Evolutionary conservation across 1,284 basidiomycete genomes (phyloP).

Genomic region (Ganoderma leucocontextum): DNA sequence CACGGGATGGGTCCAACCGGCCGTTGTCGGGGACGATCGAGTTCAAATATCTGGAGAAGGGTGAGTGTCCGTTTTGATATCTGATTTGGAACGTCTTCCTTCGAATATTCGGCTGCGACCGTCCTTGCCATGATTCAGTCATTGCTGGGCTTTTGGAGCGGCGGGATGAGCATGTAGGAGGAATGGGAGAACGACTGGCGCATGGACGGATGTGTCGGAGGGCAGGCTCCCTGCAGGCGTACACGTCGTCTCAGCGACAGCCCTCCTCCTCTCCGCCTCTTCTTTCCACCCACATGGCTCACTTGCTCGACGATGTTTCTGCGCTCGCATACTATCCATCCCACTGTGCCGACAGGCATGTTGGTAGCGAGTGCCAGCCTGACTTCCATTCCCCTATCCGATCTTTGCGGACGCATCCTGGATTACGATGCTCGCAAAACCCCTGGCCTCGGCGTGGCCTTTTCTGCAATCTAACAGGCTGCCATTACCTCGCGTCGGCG

Average conservation of each 20-base stretch:
- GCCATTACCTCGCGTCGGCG: too few relatives aligned
- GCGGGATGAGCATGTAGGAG: neutral
- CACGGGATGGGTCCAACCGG: slow-evolving; percentile 61
- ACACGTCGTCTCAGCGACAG: neutral
- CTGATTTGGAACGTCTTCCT: neutral
- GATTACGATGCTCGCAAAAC: neutral
- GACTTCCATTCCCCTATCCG: slow-evolving; percentile 5
- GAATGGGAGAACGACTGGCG: neutral
- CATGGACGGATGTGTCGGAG: neutral
- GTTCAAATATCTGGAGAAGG: slow-evolving; percentile 81
- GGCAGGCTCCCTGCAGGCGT: neutral
- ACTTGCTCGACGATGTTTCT: neutral
- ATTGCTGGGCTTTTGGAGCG: neutral
- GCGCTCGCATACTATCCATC: neutral
- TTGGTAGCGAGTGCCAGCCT: neutral
- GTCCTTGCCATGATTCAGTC: neutral
- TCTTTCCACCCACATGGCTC: neutral
- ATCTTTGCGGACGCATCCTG: neutral
- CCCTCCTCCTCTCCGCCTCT: neutral
- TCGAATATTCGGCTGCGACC: neutral
- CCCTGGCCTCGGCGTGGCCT: too few relatives aligned
- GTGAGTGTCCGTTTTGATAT: slow-evolving; percentile 48
- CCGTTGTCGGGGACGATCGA: slow-evolving; percentile 75
- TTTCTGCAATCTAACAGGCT: too few relatives aligned
- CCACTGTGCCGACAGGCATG: neutral